Evolutionary conservation across 371 early-diverging fungal species (phyloP).

Genomic region (Apophysomyces variabilis): DNA sequence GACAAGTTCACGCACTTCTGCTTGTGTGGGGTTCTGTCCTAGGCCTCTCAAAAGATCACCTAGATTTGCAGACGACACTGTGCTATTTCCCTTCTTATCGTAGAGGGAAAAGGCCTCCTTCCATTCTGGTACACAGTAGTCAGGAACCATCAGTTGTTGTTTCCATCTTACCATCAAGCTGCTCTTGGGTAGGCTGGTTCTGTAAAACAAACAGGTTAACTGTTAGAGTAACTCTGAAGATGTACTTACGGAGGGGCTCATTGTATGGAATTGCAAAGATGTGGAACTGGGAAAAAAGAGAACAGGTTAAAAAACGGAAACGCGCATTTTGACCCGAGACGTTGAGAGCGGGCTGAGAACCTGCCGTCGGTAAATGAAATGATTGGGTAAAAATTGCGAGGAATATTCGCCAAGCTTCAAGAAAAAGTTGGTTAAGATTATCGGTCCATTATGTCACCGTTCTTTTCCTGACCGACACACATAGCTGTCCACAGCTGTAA

Average conservation of each 20-base stretch:
- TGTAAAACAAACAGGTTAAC: not conserved
- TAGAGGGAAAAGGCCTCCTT: constrained; percentile 88
- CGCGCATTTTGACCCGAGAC: too few species aligned
- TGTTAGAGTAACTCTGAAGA: not conserved
- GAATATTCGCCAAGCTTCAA: too few species aligned
- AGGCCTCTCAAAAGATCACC: constrained; percentile 84
- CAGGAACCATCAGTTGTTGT: not conserved
- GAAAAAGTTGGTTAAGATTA: too few species aligned
- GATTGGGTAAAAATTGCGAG: too few species aligned
- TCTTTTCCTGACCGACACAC: too few species aligned
- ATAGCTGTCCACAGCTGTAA: too few species aligned
- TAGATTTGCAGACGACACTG: constrained; percentile 70
- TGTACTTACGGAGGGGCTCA: constrained; percentile 7
- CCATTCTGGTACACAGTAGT: constrained; percentile 59
- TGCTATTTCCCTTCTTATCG: constrained; percentile 93
- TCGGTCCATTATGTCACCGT: too few species aligned
- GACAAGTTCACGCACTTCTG: constrained; percentile 76
- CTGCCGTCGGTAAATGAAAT: too few species aligned
- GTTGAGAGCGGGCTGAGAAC: too few species aligned
- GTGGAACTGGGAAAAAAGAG: not conserved
- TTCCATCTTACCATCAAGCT: constrained; percentile 47
- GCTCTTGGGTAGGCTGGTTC: constrained; percentile 56
- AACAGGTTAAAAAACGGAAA: not conserved
- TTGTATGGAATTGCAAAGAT: not conserved
- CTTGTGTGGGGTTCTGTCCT: constrained; percentile 87